Conservation (phyloP, 1,139 yeast species). For the Kodamaea arcana region DNA sequence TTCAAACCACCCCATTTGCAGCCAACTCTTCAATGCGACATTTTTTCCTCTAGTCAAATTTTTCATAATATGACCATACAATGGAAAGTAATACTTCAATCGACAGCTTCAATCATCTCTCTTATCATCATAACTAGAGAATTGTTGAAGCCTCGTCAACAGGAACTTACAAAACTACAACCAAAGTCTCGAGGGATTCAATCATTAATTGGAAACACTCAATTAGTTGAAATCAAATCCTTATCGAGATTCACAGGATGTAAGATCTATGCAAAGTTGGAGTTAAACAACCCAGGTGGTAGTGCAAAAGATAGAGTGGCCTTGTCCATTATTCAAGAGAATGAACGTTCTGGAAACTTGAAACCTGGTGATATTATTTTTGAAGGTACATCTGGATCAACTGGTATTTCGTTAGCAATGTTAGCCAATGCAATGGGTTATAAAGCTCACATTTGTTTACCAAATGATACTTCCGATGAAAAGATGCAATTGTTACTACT, state of each 20-base stretch:
- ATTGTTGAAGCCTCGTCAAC: conserved; percentile 4
- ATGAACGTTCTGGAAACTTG: conserved; percentile 57
- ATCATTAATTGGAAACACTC: conserved; percentile 83
- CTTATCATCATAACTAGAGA: conserved; percentile 8
- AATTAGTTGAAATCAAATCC: conserved; percentile 72
- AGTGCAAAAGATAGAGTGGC: conserved; percentile 96
- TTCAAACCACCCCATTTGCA: neutral
- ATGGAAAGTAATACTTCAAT: conserved; percentile 3
- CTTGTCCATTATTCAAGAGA: conserved; percentile 68
- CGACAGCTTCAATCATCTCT: conserved; percentile 10
- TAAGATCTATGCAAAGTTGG: conserved; percentile 82
- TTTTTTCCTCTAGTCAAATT: neutral
- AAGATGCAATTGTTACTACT: conserved; percentile 66
- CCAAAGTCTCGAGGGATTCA: conserved; percentile 39
- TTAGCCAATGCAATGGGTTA: conserved; percentile 86
- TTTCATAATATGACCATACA: neutral
- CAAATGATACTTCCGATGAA: conserved; percentile 88
- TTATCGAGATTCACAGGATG: conserved; percentile 76
- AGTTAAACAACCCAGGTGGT: conserved; percentile 87
- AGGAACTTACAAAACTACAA: conserved; percentile 9
- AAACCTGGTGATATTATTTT: conserved; percentile 66
- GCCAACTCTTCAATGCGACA: neutral
- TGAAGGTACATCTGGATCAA: conserved; percentile 95
- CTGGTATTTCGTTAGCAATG: conserved; percentile 91
- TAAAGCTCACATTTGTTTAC: conserved; percentile 86